Conservation (phyloP, 2,329 filamentous ascomycete species). For the Metarhizium rileyi region DNA sequence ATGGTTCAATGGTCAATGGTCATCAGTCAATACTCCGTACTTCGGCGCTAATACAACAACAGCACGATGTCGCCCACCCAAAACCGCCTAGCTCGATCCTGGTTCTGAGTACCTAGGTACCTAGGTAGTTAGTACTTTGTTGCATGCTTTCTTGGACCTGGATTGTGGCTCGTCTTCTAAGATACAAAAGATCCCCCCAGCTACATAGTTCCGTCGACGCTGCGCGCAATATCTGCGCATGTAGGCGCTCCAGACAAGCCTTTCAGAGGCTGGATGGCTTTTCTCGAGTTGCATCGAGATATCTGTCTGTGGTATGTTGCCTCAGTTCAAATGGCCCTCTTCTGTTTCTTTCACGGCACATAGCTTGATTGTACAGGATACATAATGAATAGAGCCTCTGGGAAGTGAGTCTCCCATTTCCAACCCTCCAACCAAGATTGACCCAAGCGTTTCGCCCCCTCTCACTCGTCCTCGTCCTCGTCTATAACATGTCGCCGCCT, state of each 20-base stretch:
- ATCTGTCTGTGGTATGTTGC: background rate
- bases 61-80: no score
- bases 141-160: no score
- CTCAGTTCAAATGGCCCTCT: background rate
- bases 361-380: background rate
- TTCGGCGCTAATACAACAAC: no score
- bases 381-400: background rate
- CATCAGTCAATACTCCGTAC: no score
- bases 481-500: constrained; percentile 49
- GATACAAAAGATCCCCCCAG: no score
- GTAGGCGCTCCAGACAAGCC: no score
- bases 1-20: no score
- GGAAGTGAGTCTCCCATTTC: background rate
- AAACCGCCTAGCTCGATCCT: no score
- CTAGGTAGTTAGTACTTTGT: no score
- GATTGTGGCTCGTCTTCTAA: no score
- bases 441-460: background rate
- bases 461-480: constrained; percentile 45
- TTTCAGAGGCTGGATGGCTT: background rate
- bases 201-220: background rate
- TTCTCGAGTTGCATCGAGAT: background rate
- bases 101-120: no score
- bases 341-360: background rate
- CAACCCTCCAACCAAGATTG: background rate
- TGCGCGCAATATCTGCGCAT: no score